Conservation (phyloP, 2,329 filamentous ascomycete genomes). For the Colletotrichum truncatum region DNA sequence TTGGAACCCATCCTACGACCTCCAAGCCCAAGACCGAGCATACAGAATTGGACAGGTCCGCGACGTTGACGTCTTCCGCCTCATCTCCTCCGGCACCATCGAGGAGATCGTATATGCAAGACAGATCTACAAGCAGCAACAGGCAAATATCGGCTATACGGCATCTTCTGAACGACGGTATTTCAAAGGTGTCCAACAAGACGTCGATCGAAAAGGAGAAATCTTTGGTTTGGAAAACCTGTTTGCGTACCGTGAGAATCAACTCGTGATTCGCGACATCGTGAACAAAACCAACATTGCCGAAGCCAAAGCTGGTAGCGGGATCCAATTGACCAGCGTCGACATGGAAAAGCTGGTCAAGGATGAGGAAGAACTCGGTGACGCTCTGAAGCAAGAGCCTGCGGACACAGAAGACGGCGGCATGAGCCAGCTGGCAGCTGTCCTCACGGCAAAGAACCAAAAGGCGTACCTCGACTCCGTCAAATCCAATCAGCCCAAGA, state of each 20-base stretch:
- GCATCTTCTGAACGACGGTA: conserved; percentile 93
- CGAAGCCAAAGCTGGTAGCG: conserved; percentile 86
- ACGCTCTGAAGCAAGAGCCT: conserved; percentile 54
- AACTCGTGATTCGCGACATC: conserved; percentile 88
- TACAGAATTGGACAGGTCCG: conserved; percentile 94
- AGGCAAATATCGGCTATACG: conserved; percentile 96
- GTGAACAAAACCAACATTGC: conserved; percentile 99
- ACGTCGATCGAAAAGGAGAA: conserved; percentile 84
- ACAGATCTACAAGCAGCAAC: conserved; percentile 99
- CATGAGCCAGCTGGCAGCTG: conserved; percentile 64
- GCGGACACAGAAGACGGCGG: conserved; percentile 64
- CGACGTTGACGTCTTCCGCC: conserved; percentile 93
- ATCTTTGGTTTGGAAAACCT: conserved; percentile 92
- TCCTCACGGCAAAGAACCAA: conserved; percentile 49
- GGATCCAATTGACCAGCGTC: conserved; percentile 81
- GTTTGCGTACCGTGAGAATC: conserved; percentile 82
- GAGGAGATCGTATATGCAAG: conserved; percentile 97
- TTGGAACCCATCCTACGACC: conserved; percentile 95
- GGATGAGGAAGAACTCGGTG: conserved; percentile 51
- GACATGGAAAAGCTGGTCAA: conserved; percentile 71
- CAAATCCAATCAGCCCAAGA: conserved; percentile 54
- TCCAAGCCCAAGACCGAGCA: conserved; percentile 95
- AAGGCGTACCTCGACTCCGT: conserved; percentile 56
- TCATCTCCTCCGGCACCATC: conserved; percentile 90
- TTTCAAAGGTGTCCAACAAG: conserved; percentile 92